Evolutionary conservation across 257 asterid species (phyloP).

Genomic region (Penstemon barbatus): DNA sequence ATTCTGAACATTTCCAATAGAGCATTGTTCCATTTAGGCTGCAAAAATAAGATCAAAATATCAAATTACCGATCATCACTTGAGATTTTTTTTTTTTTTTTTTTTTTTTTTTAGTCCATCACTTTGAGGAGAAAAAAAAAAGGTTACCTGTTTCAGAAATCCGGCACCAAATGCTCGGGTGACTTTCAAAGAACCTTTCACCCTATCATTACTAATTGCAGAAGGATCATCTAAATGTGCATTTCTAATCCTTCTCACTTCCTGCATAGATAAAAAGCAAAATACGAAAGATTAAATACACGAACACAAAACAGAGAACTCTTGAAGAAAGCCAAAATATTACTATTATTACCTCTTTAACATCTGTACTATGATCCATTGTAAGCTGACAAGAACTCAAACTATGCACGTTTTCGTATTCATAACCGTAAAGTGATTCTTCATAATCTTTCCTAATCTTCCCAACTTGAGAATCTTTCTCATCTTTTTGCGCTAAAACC

Average conservation of each 20-base stretch:
- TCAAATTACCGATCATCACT: neutral
- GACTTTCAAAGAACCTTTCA: slow-evolving; percentile 65
- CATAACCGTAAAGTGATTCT: slow-evolving; percentile 43
- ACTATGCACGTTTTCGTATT: slow-evolving; percentile 34
- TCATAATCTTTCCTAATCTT: slow-evolving; percentile 35
- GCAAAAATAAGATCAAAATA: slow-evolving; percentile 20
- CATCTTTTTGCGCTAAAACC: slow-evolving; percentile 47
- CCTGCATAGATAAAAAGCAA: slow-evolving; percentile 33
- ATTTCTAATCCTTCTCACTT: slow-evolving; percentile 44
- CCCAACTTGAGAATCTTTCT: slow-evolving; percentile 34
- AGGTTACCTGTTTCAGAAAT: slow-evolving; percentile 54
- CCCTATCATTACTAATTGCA: slow-evolving; percentile 49
- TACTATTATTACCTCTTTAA: slow-evolving; percentile 44
- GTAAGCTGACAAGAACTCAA: slow-evolving; percentile 53
- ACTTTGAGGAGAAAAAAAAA: no score
- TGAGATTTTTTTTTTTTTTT: neutral
- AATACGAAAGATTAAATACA: neutral
- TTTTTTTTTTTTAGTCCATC: no score
- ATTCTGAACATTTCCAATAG: slow-evolving; percentile 58
- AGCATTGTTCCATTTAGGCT: slow-evolving; percentile 66
- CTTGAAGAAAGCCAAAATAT: neutral
- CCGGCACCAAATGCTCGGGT: slow-evolving; percentile 75
- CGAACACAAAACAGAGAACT: neutral
- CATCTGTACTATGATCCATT: slow-evolving; percentile 54
- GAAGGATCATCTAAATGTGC: slow-evolving; percentile 57